phyloP scores from a whole-genome alignment of 2,329 filamentous ascomycete genomes.

The Huntiella savannae region DNA sequence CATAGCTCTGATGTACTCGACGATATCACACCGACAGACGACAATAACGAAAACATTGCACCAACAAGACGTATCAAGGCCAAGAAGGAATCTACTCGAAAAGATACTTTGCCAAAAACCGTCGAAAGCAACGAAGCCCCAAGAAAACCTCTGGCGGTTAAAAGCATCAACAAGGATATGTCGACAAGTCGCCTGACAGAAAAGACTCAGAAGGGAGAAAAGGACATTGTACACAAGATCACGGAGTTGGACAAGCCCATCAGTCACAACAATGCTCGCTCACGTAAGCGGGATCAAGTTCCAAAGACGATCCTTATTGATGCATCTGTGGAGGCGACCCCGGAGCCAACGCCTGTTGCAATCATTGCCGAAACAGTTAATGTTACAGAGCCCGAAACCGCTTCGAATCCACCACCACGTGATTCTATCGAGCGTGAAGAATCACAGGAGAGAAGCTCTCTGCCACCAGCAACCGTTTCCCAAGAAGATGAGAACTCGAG shows the following conservation, averaged over 20 bases:
- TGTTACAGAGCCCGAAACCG: constrained; percentile 20
- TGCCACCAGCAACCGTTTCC: constrained; percentile 39
- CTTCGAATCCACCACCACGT: constrained; percentile 28
- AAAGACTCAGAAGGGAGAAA: constrained; percentile 4
- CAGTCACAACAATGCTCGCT: neutral
- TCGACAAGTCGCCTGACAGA: constrained; percentile 13
- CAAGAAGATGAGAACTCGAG: constrained; percentile 38
- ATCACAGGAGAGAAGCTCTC: constrained; percentile 30
- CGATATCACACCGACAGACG: neutral
- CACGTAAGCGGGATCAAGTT: neutral
- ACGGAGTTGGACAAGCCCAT: neutral
- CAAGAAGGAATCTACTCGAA: constrained; percentile 29
- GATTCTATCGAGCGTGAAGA: constrained; percentile 17
- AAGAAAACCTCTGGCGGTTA: constrained; percentile 33
- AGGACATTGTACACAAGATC: neutral
- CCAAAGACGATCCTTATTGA: constrained; percentile 3
- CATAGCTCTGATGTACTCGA: constrained; percentile 4
- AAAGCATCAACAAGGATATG: constrained; percentile 41
- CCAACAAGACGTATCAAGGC: constrained; percentile 18
- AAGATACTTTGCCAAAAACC: constrained; percentile 21
- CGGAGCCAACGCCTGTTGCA: constrained; percentile 7
- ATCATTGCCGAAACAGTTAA: constrained; percentile 13
- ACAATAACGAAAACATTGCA: constrained; percentile 5
- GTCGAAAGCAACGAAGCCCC: constrained; percentile 13
- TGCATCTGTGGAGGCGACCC: neutral